Evolutionary conservation across 768 basidiomycete genomes (phyloP).

Genomic region (Boletus sp.): DNA sequence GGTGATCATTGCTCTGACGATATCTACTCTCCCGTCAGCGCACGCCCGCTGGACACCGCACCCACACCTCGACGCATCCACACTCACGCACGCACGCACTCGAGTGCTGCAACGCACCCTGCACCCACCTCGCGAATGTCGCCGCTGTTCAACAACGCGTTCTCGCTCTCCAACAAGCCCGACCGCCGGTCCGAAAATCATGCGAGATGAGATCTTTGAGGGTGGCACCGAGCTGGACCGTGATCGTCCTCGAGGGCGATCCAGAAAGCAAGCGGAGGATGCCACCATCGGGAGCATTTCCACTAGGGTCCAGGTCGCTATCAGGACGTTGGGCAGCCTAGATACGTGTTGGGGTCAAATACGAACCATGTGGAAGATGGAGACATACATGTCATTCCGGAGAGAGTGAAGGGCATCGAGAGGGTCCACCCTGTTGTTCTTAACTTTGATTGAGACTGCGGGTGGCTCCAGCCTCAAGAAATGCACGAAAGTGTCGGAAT

Average conservation of each 20-base stretch:
- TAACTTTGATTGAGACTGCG: no score
- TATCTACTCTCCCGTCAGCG: slow-evolving; percentile 57
- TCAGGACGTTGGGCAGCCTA: no score
- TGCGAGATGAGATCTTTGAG: slow-evolving; percentile 71
- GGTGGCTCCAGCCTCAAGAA: no score
- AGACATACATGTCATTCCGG: no score
- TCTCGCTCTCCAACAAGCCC: slow-evolving; percentile 62
- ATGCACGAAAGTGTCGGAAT: no score
- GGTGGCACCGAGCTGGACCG: slow-evolving; percentile 70
- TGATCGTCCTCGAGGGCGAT: slow-evolving; percentile 64
- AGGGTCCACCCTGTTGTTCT: no score
- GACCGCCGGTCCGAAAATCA: slow-evolving; percentile 81
- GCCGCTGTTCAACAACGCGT: slow-evolving; percentile 57
- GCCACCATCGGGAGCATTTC: no score
- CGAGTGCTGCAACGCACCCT: slow-evolving; percentile 75
- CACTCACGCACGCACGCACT: slow-evolving; percentile 71
- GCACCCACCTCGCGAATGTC: slow-evolving; percentile 76
- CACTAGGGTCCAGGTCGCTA: no score
- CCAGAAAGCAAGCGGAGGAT: slow-evolving; percentile 70
- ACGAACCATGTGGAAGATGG: no score
- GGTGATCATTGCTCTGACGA: slow-evolving; percentile 59
- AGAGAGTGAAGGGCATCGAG: no score
- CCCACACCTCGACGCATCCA: slow-evolving; percentile 8
- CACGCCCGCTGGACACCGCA: background rate
- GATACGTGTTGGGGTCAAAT: no score